phyloP scores from a whole-genome alignment of 164 flowering plant genomes.

The Houttuynia cordata region DNA sequence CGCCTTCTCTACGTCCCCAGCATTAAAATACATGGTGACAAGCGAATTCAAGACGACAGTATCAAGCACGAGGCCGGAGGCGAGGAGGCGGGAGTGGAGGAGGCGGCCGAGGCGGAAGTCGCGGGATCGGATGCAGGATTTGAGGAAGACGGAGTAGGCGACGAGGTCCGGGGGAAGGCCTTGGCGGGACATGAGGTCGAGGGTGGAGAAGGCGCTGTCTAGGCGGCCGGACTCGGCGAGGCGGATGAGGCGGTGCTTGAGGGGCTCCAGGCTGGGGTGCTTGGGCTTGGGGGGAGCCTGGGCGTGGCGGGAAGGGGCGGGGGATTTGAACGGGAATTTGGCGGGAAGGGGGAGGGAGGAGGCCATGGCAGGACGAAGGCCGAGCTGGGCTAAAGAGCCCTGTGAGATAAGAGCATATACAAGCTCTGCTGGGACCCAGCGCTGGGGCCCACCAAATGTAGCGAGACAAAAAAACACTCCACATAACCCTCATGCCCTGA shows the following conservation, averaged over 20 bases:
- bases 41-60: conserved; percentile 42
- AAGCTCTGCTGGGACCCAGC: too few relatives aligned
- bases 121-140: conserved; percentile 51
- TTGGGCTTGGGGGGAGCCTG: conserved; percentile 12
- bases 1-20: conserved; percentile 39
- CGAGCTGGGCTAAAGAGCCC: neutral
- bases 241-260: conserved; percentile 33
- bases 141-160: conserved; percentile 60
- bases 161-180: conserved; percentile 33
- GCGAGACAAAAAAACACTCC: too few relatives aligned
- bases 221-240: conserved; percentile 33
- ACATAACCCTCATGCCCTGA: too few relatives aligned
- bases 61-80: conserved; percentile 36
- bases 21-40: conserved; percentile 61
- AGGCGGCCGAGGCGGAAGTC: conserved; percentile 43
- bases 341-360: conserved; percentile 11
- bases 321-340: conserved; percentile 12
- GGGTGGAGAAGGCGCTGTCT: conserved; percentile 43
- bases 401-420: neutral
- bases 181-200: conserved; percentile 34
- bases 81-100: conserved; percentile 34
- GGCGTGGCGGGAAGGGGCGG: conserved; percentile 14
- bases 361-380: conserved; percentile 16
- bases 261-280: conserved; percentile 18
- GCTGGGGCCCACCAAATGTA: too few relatives aligned